Base-by-base conservation (phyloP, 306 rosid species). In the Sechiopsis laciniata region DNA sequence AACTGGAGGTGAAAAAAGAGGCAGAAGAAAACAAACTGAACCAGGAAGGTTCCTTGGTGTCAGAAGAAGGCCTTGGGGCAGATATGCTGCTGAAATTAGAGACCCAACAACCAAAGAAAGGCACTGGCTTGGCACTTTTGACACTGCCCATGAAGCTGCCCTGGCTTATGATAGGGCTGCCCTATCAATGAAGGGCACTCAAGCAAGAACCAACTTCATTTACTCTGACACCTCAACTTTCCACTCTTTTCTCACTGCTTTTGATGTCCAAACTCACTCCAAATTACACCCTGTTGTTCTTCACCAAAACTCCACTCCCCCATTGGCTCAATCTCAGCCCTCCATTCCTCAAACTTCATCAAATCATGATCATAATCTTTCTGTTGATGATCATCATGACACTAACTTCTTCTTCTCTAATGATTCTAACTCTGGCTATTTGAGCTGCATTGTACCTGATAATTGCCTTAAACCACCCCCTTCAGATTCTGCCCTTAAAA, bases 91-190 rank as follows among this genome's bases (percentile, higher is more conserved):
- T 62, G 99, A 95, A 76, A 95, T 95, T 20, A 85, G 97, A 80
- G 99, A 95, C 90, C 99, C 99, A 8, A 84, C 91, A 50, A 91
- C 99, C 7, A 95, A 91, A 86, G 99, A 95, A 73, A 86, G 97
- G 71, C 99, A 95, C 73, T 95, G 97, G 99, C 91, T 95, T 72
- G 99, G 99, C 26, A 95, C 99, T 11, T 95, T 95, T 78, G 99
- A 95, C 82, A 95, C 99, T 81, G 99, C 99, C 22, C 91, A 91
- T 78, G 99, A 95, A 82, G 99, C 99, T n/a, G 99, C 99, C 75
- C 85, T 95, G 76, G 99, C 99, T 84, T 95, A 95, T 89, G 99
- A 95, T 79, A 86, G 96, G 79, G 99, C 99, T 76, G 99, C 99
- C 75, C 76, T 95, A 20, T 91, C 97, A 84, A 95, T 95, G 88